Evolutionary conservation across 129 eudicot genomes (phyloP).

Genomic region (Lactuca saligna): DNA sequence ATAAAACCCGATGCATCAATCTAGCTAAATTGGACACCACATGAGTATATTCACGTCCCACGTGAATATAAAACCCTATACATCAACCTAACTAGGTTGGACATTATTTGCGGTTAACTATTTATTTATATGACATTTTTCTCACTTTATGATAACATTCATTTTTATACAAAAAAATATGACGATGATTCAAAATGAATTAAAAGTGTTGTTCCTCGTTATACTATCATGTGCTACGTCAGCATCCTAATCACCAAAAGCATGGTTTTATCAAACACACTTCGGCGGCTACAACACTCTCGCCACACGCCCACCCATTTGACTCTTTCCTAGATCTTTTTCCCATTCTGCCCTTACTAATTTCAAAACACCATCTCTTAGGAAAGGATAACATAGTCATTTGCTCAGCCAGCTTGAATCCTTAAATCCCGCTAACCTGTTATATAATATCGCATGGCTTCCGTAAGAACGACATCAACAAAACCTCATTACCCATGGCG

Average conservation of each 20-base stretch:
- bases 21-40: no score
- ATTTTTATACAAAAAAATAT: no score
- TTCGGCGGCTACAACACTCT: neutral
- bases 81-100: no score
- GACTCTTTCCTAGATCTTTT: neutral
- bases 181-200: no score
- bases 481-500: conserved; percentile 1
- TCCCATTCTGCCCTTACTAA: conserved; percentile 13
- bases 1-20: no score
- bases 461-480: neutral
- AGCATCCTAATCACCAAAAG: neutral
- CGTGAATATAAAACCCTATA: no score
- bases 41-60: no score
- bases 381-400: conserved; percentile 15
- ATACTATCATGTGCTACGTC: neutral
- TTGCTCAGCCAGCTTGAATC: neutral
- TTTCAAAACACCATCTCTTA: neutral
- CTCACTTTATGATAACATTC: no score
- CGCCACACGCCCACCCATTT: conserved; percentile 22
- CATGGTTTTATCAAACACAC: neutral
- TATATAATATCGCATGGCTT: no score
- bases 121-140: no score
- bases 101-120: no score
- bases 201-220: neutral
- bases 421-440: conserved; percentile 14